Evolutionary conservation across 2,329 filamentous ascomycete genomes (phyloP), one percentile per base, ranked within the genome.

Genomic region (Cercospora janseana): DNA sequence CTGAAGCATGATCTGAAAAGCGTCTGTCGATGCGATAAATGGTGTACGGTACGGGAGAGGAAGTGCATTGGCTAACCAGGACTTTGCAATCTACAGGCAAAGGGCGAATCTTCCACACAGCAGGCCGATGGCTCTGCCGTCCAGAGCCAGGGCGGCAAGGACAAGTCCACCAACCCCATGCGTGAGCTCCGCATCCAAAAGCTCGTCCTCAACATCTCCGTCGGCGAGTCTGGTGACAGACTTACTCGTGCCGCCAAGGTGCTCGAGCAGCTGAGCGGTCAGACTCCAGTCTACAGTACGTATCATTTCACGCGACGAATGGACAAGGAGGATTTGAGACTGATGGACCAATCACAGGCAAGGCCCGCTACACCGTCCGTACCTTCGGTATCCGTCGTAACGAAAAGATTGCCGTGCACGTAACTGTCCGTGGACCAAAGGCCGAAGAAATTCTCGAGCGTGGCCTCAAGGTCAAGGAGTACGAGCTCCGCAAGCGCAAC

Each of bases 341-440:
- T 56, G 41, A 56, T 40, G 28, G 13, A 24, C 28, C 32, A 32
- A 38, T 41, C 49, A 67, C 70, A 91, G 88, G 87, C 90, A 98
- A 98, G 88, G 93, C 93, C 77, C 89, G 93, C 73, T 98, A 97
- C 86, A 98, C 93, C 68, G 93, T 98, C 84, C 92, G 93, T 81
- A 97, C 92, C 73, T 98, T 98, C 79, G 93, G 93, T 86, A 98
- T 98, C 85, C 92, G 93, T 77, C 92, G 93, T 90, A 98, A 98
- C 87, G 93, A 98, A 78, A 97, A 96, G 88, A 98, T 98, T 72
- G 81, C 93, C 65, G 93, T 98, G 67, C 93, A 98, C 82, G 93
- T 98, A 73, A 98, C 93, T 73, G 91, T 98, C 79, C 93, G 93
- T 75, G 93, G 93, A 73, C 91, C 93, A 78, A 96, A 88, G 87